A percentile compares a stretch with the other conserved stretches of the same genome.
Evolutionary conservation across 2,329 filamentous ascomycete genomes (phyloP).

Genomic region (Aspergillus awamori): DNA sequence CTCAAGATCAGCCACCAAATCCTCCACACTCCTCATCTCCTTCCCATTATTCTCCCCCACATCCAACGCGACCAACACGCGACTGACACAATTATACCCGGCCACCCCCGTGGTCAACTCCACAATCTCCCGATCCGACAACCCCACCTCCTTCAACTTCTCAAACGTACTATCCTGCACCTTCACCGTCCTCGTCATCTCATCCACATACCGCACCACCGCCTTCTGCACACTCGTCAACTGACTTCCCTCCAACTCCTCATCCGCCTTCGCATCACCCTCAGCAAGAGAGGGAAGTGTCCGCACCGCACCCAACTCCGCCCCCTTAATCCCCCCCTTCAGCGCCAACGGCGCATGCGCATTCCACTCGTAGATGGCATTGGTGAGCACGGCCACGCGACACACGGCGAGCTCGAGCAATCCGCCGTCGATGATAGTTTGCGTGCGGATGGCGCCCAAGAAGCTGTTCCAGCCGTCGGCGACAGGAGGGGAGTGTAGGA

Average conservation of each 20-base stretch:
- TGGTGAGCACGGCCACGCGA: conserved; percentile 76
- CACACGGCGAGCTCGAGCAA: conserved; percentile 78
- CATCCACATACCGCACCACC: conserved; percentile 73
- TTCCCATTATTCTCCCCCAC: conserved; percentile 52
- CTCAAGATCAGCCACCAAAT: conserved; percentile 58
- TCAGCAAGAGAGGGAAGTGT: conserved; percentile 54
- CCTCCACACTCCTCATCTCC: conserved; percentile 68
- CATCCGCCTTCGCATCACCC: conserved; percentile 33
- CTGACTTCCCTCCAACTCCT: conserved; percentile 42
- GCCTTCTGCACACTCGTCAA: conserved; percentile 67
- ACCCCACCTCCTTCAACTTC: conserved; percentile 58
- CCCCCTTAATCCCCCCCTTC: conserved; percentile 38
- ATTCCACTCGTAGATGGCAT: conserved; percentile 82
- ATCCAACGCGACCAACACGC: conserved; percentile 81
- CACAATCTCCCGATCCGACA: conserved; percentile 73
- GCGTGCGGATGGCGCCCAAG: conserved; percentile 57
- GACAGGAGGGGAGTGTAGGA: conserved; percentile 73
- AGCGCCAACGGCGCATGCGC: conserved; percentile 71
- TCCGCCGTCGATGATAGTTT: conserved; percentile 50
- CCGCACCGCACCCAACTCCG: conserved; percentile 57
- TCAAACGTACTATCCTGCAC: conserved; percentile 71
- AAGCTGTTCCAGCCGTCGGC: conserved; percentile 71
- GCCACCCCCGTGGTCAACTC: conserved; percentile 84
- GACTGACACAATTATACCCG: conserved; percentile 86
- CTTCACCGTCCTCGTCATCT: conserved; percentile 74